Base-by-base conservation (phyloP, 164 flowering plant genomes). In the Liriodendron chinense region DNA sequence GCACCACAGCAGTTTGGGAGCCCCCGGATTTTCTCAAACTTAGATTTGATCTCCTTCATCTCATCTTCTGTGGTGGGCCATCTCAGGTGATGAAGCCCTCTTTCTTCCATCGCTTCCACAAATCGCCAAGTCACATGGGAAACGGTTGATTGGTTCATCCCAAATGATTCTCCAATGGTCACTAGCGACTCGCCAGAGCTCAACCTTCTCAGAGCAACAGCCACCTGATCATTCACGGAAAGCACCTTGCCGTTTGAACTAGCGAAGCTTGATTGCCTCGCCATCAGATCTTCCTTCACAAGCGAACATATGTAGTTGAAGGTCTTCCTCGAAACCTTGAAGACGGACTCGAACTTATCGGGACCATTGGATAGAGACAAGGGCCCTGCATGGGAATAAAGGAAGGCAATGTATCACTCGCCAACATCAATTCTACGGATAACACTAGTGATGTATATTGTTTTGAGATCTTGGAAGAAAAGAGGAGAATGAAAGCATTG, bases 1-100 rank as follows among this genome's bases (percentile, higher is more conserved):
- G 91, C 94, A 22, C 97, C 98, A 74, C 95, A 92, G 78, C 98
- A 94, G 76, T 92, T 94, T 9, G 98, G 95, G 61, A 94, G 90
- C 75, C 96, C 98, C 62, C 86, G 85, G 70, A 89, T 88, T 72
- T 83, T 89, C 82, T 87, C 87, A 75, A 94, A 94, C 72, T 89
- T 86, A 22, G 85, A 80, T 74, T 92, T 92, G 34, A 92, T 85
- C 66, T 82, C 78, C 43, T 80, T 48, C 84, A 89, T 89, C 81
- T 89, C 93, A 47, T 80, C 23, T 77, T 89, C 92, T 23, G 84
- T 76, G 65, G 83, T 75, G 65, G 97, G 95, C 98, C 98, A 94
- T 48, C 77, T 85, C 26, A 94, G 89, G 83, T 94, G 98, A 75
- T 82, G 87, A 18, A 89, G 84, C 18, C 85, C 98, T 71, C 81